Conservation (phyloP, 148 eudicot genomes). For the Arctostaphylos glauca region DNA sequence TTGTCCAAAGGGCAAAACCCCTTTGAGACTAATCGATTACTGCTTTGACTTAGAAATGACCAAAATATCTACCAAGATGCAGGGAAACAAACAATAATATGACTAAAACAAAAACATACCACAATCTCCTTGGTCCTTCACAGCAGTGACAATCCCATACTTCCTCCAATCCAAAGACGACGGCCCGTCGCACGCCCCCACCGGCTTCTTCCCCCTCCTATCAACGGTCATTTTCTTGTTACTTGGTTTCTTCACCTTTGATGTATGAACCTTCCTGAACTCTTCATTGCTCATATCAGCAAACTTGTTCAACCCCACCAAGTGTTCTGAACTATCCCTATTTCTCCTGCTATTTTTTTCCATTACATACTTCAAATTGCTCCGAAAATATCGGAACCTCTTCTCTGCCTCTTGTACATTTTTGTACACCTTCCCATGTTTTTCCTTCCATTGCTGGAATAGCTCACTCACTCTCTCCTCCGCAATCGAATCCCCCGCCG, state of each 20-base stretch:
- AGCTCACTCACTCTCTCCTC: constrained; percentile 37
- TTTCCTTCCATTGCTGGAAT: constrained; percentile 53
- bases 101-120: constrained; percentile 33
- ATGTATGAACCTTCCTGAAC: constrained; percentile 35
- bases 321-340: constrained; percentile 21
- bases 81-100: no score
- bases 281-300: constrained; percentile 73
- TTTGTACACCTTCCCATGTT: constrained; percentile 35
- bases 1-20: no score
- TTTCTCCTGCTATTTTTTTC: constrained; percentile 33
- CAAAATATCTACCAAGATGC: background rate
- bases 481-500: constrained; percentile 19
- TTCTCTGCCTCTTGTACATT: constrained; percentile 32
- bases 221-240: constrained; percentile 13
- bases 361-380: constrained; percentile 41
- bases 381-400: constrained; percentile 44
- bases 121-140: constrained; percentile 54
- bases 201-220: constrained; percentile 6
- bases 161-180: constrained; percentile 62
- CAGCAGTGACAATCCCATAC: constrained; percentile 42
- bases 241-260: constrained; percentile 26
- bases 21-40: no score
- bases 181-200: constrained; percentile 43
- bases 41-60: background rate
- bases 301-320: constrained; percentile 63